Evolutionary conservation across 1,284 basidiomycete genomes (phyloP).

Genomic region (Phlebopus sp.): DNA sequence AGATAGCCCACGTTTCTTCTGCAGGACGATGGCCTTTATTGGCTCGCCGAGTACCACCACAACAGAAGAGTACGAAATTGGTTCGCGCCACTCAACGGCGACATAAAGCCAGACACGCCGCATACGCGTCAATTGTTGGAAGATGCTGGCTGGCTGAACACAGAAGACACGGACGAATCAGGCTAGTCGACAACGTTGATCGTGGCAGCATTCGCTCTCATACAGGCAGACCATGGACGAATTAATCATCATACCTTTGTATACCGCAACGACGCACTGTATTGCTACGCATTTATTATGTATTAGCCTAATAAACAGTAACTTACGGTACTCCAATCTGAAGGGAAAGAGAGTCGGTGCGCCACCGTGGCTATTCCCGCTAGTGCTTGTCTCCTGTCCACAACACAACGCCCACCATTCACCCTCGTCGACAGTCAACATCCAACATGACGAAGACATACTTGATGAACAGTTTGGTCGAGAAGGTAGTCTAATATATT

Average conservation of each 20-base stretch:
- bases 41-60: slow-evolving; percentile 44
- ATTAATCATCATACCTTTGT: background rate
- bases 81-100: slow-evolving; percentile 59
- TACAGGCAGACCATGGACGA: background rate
- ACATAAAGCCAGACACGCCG: slow-evolving; percentile 55
- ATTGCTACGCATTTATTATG: background rate
- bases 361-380: too few species aligned
- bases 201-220: background rate
- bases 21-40: slow-evolving; percentile 49
- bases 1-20: background rate
- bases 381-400: slow-evolving; percentile 2
- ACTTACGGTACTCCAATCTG: too few species aligned
- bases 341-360: too few species aligned
- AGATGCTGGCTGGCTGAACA: slow-evolving; percentile 27
- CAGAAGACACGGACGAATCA: slow-evolving; percentile 7
- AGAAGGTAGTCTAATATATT: slow-evolving; percentile 51
- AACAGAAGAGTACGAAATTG: slow-evolving; percentile 45
- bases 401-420: background rate
- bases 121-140: slow-evolving; percentile 41
- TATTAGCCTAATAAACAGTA: too few species aligned
- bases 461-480: slow-evolving; percentile 75
- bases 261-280: background rate
- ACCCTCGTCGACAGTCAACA: slow-evolving; percentile 1
- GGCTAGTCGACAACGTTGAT: background rate
- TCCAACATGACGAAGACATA: slow-evolving; percentile 75